phyloP scores from a whole-genome alignment of 352 stramenopile genomes.

The Phytophthora pisi region DNA sequence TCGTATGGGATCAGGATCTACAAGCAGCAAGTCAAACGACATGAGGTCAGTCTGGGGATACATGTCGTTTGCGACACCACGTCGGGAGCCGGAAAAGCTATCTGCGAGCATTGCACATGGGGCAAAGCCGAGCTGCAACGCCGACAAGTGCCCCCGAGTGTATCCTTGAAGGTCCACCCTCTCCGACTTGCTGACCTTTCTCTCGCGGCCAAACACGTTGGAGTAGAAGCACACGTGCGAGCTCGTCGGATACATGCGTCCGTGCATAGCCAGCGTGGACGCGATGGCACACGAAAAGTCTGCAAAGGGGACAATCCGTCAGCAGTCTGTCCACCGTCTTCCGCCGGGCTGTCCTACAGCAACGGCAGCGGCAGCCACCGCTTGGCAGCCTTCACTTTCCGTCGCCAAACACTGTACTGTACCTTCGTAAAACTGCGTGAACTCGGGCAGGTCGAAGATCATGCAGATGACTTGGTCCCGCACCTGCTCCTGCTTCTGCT shows the following conservation, averaged over 20 bases:
- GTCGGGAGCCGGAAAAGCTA: slow-evolving; percentile 22
- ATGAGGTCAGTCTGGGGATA: slow-evolving; percentile 4
- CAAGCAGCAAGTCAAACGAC: slow-evolving; percentile 12
- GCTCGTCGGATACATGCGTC: slow-evolving; percentile 87
- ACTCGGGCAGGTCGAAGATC: slow-evolving; percentile 81
- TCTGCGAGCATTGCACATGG: slow-evolving; percentile 20
- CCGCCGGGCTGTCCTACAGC: slow-evolving; percentile 1
- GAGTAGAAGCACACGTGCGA: slow-evolving; percentile 89
- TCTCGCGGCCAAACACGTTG: slow-evolving; percentile 86
- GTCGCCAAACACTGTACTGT: not conserved
- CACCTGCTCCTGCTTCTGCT: slow-evolving; percentile 55
- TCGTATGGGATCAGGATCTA: slow-evolving; percentile 87
- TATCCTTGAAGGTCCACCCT: slow-evolving; percentile 37
- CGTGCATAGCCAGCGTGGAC: slow-evolving; percentile 83
- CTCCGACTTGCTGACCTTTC: slow-evolving; percentile 58
- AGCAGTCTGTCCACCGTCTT: slow-evolving; percentile 6
- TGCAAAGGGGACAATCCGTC: slow-evolving; percentile 27
- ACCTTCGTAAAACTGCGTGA: slow-evolving; percentile 85
- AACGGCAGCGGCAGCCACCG: not conserved
- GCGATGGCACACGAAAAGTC: slow-evolving; percentile 87
- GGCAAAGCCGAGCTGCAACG: slow-evolving; percentile 24
- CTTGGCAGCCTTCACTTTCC: slow-evolving; percentile 7
- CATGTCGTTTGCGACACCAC: slow-evolving; percentile 31
- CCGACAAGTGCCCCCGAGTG: slow-evolving; percentile 24
- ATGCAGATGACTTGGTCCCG: slow-evolving; percentile 87